Conservation (phyloP, 2,329 filamentous ascomycete species). For the Trichoderma simmonsii region DNA sequence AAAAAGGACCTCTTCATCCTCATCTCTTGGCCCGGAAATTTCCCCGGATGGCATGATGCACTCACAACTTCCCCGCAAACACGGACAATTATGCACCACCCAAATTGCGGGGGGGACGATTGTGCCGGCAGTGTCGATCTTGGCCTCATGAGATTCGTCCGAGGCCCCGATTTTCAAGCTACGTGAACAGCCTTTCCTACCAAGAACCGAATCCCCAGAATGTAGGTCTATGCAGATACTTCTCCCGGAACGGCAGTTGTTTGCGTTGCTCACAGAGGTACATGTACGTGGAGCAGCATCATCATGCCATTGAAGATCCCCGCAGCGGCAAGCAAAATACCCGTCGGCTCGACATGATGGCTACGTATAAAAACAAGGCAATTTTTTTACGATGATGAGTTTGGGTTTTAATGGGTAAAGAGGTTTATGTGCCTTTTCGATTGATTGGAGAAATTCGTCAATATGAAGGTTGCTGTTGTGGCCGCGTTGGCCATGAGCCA, state of each 20-base stretch:
- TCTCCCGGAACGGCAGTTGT: background rate
- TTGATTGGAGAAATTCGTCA: background rate
- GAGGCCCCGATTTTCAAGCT: background rate
- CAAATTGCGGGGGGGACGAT: background rate
- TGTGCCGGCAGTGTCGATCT: background rate
- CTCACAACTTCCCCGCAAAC: background rate
- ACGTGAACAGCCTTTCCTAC: background rate
- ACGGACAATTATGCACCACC: background rate
- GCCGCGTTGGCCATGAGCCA: constrained; percentile 3
- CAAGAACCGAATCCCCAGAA: background rate
- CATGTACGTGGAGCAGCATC: background rate
- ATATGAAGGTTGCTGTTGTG: background rate
- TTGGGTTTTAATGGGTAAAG: background rate
- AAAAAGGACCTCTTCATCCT: background rate
- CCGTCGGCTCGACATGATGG: background rate
- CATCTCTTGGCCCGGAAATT: background rate
- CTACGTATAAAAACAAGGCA: background rate
- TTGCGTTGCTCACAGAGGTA: background rate
- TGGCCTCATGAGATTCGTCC: background rate
- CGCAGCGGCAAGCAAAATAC: background rate
- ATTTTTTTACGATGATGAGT: background rate
- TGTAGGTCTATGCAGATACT: background rate
- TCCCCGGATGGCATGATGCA: background rate
- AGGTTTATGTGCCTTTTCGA: background rate
- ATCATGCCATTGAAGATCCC: background rate